A percentile compares a stretch with the other conserved stretches of the same genome.
phyloP scores from a whole-genome alignment of 2,329 filamentous ascomycete genomes.

The Sordariomycetes sp. region DNA sequence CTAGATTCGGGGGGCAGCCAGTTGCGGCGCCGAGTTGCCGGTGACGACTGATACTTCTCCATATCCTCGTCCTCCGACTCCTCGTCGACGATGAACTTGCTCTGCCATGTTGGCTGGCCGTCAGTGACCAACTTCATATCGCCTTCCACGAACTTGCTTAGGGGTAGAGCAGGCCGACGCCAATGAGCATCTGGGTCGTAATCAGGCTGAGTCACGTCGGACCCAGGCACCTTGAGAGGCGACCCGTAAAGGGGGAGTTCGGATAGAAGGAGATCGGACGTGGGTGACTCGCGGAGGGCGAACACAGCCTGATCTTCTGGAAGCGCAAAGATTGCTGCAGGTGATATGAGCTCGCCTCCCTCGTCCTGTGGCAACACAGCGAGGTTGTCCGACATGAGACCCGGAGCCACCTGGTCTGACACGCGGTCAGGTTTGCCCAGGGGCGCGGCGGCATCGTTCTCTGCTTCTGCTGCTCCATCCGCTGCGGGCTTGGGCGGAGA shows the following conservation, averaged over 20 bases:
- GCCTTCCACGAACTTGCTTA: conserved; percentile 78
- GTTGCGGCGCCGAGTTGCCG: conserved; percentile 12
- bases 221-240: conserved; percentile 42
- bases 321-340: conserved; percentile 73
- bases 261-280: conserved; percentile 62
- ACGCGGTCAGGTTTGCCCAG: conserved; percentile 29
- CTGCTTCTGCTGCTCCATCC: conserved; percentile 11
- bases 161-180: conserved; percentile 64
- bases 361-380: conserved; percentile 13
- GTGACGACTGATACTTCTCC: background rate
- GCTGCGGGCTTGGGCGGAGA: conserved; percentile 27
- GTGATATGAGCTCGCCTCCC: conserved; percentile 41
- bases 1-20: conserved; percentile 54
- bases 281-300: conserved; percentile 58
- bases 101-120: conserved; percentile 59
- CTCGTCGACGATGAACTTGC: conserved; percentile 69
- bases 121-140: conserved; percentile 58
- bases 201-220: conserved; percentile 43
- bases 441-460: conserved; percentile 11
- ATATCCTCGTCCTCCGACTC: conserved; percentile 44
- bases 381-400: background rate
- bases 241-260: conserved; percentile 72
- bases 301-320: conserved; percentile 73
- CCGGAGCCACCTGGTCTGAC: conserved; percentile 18
- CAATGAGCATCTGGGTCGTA: conserved; percentile 56